A percentile compares a stretch with the other conserved stretches of the same genome.
Evolutionary conservation across 2,329 filamentous ascomycete genomes (phyloP).

Genomic region (Neofusicoccum parvum): DNA sequence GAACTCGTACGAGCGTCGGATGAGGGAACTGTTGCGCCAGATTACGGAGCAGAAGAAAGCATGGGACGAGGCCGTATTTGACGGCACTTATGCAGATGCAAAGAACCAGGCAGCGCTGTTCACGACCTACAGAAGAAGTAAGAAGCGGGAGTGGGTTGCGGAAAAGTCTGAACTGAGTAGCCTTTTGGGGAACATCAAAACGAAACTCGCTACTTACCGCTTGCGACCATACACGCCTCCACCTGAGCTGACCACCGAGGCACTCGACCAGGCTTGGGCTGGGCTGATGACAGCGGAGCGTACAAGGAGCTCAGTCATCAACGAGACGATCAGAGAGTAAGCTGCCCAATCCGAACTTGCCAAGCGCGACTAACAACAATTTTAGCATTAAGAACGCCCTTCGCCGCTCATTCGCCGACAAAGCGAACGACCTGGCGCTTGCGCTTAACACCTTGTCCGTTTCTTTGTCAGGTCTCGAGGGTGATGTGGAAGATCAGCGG

Average conservation of each 20-base stretch:
- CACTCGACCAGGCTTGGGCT: constrained; percentile 81
- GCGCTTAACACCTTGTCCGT: constrained; percentile 93
- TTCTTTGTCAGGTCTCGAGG: constrained; percentile 94
- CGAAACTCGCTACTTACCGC: constrained; percentile 93
- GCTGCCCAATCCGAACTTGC: constrained; percentile 29
- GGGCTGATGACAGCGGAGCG: constrained; percentile 81
- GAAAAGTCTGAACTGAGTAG: constrained; percentile 96
- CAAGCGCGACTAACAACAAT: constrained; percentile 31
- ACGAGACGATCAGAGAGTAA: constrained; percentile 94
- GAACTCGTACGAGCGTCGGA: constrained; percentile 88
- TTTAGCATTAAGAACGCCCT: constrained; percentile 88
- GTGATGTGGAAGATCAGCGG: constrained; percentile 93
- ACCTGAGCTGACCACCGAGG: constrained; percentile 76
- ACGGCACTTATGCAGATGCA: constrained; percentile 89
- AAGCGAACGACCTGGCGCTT: constrained; percentile 96
- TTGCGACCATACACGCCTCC: constrained; percentile 90
- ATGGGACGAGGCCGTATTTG: constrained; percentile 82
- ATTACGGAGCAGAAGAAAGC: constrained; percentile 72
- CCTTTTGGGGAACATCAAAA: constrained; percentile 96
- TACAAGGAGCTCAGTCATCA: constrained; percentile 87
- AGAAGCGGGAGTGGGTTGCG: constrained; percentile 94
- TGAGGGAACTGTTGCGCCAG: constrained; percentile 76
- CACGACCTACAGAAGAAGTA: constrained; percentile 82
- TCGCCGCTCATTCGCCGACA: constrained; percentile 91
- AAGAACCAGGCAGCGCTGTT: constrained; percentile 84